Conservation (phyloP, 1,284 basidiomycete species). For the Ganoderma sinense region DNA sequence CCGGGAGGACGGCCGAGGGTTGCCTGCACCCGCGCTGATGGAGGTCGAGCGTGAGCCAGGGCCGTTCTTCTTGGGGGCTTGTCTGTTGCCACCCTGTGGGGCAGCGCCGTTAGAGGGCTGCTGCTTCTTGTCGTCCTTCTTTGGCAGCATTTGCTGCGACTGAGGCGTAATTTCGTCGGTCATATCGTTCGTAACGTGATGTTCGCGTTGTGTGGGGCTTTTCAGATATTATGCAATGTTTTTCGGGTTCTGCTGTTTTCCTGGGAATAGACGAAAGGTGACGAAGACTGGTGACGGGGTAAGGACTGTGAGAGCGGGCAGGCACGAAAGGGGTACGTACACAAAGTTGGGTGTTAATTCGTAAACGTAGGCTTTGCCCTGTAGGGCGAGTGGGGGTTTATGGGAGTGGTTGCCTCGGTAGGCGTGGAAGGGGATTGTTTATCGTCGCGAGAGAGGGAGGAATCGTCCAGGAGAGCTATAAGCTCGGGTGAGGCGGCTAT, state of each 20-base stretch:
- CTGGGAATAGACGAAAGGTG: slow-evolving; percentile 34
- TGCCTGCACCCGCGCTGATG: slow-evolving; percentile 51
- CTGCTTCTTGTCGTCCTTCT: slow-evolving; percentile 72
- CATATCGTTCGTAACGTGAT: slow-evolving; percentile 81
- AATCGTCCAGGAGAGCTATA: slow-evolving; percentile 36
- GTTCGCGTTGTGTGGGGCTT: slow-evolving; percentile 44
- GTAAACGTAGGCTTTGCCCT: slow-evolving; percentile 77
- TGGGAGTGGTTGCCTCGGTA: slow-evolving; percentile 65
- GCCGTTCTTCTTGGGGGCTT: slow-evolving; percentile 60
- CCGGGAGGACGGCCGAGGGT: slow-evolving; percentile 65
- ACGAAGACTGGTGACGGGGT: slow-evolving; percentile 33
- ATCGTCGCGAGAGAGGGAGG: slow-evolving; percentile 47
- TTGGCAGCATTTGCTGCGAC: slow-evolving; percentile 48
- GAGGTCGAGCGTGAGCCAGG: slow-evolving; percentile 58
- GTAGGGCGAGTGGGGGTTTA: slow-evolving; percentile 81
- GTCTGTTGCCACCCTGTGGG: slow-evolving; percentile 46
- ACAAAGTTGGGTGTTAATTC: slow-evolving; percentile 57
- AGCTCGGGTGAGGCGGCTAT: slow-evolving; percentile 33
- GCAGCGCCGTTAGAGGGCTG: slow-evolving; percentile 37
- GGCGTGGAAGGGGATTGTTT: slow-evolving; percentile 59
- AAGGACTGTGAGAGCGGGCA: slow-evolving; percentile 25
- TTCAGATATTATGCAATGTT: slow-evolving; percentile 56
- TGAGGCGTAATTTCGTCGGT: slow-evolving; percentile 76
- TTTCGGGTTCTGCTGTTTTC: slow-evolving; percentile 59
- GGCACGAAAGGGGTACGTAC: slow-evolving; percentile 42